These are phyloP conservation scores for Gracilariopsis chorda DNA, from an alignment of 23 red algal species.

Conservation along the genomic window DNA sequence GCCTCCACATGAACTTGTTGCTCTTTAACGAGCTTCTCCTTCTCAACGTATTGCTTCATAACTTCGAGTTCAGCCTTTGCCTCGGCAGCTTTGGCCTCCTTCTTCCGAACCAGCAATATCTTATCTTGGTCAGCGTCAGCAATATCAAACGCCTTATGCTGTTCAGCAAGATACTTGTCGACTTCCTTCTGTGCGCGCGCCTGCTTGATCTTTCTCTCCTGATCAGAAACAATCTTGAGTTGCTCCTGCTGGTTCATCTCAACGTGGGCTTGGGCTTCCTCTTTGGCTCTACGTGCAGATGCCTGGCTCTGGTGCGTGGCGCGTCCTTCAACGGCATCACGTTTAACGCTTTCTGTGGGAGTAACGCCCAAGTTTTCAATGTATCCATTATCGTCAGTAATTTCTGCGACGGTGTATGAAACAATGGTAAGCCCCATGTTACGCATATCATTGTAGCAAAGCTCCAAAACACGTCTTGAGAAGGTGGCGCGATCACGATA, in stretches of 20 bases:
- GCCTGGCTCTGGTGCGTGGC: constrained; percentile 45
- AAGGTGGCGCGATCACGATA: constrained; percentile 65
- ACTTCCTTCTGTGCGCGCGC: constrained; percentile 32
- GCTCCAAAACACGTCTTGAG: constrained; percentile 34
- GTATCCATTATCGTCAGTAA: constrained; percentile 51
- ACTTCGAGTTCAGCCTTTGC: constrained; percentile 48
- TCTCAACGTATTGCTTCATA: constrained; percentile 28
- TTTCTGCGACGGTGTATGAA: constrained; percentile 66
- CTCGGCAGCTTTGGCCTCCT: constrained; percentile 39
- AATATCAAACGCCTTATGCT: constrained; percentile 41
- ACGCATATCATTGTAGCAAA: constrained; percentile 54
- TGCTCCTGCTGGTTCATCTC: constrained; percentile 32
- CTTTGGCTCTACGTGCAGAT: background rate
- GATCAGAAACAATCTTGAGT: constrained; percentile 19
- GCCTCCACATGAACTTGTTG: constrained; percentile 47
- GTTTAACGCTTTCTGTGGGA: constrained; percentile 68
- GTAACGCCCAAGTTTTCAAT: constrained; percentile 56
- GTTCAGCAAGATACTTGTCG: background rate
- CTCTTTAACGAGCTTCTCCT: constrained; percentile 31
- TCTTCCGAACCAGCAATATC: constrained; percentile 18
- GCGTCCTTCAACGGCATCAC: constrained; percentile 37
- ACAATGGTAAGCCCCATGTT: constrained; percentile 75
- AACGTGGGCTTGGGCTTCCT: constrained; percentile 30
- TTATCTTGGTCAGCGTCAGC: constrained; percentile 36
- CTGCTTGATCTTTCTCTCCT: constrained; percentile 18